Evolutionary conservation across 371 early-diverging fungal genomes (phyloP).

Genomic region (Rhizopus arrhizus): DNA sequence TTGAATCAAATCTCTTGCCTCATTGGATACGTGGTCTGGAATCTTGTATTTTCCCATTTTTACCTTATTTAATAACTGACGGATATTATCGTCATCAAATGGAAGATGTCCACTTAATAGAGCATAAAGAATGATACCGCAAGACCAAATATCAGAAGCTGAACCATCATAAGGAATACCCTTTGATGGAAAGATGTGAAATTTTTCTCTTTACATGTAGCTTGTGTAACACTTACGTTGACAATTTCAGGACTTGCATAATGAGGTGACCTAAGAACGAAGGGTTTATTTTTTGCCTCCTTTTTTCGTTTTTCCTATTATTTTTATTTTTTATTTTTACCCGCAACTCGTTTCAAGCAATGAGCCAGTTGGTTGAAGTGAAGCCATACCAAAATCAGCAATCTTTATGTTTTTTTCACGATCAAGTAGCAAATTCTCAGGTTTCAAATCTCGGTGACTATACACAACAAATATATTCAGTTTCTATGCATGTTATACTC

Average conservation of each 20-base stretch:
- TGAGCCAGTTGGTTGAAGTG: slow-evolving; percentile 63
- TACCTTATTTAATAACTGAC: slow-evolving; percentile 69
- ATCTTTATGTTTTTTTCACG: slow-evolving; percentile 71
- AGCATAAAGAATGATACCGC: slow-evolving; percentile 75
- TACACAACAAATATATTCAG: not conserved
- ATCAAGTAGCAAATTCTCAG: slow-evolving; percentile 93
- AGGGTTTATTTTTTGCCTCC: slow-evolving; percentile 23
- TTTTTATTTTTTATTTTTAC: slow-evolving; percentile 25
- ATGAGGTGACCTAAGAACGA: slow-evolving; percentile 70
- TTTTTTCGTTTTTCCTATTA: slow-evolving; percentile 73
- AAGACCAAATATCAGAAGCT: slow-evolving; percentile 75
- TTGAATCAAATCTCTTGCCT: slow-evolving; percentile 58
- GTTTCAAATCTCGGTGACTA: slow-evolving; percentile 96
- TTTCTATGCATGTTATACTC: not conserved
- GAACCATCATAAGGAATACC: slow-evolving; percentile 74
- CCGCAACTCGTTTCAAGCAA: slow-evolving; percentile 80
- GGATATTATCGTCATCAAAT: slow-evolving; percentile 75
- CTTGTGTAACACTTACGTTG: slow-evolving; percentile 36
- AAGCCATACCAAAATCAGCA: slow-evolving; percentile 87
- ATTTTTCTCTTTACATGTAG: slow-evolving; percentile 10
- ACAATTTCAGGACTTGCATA: slow-evolving; percentile 94
- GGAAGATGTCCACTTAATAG: slow-evolving; percentile 76
- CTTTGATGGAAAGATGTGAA: slow-evolving; percentile 55
- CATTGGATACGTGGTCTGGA: slow-evolving; percentile 61
- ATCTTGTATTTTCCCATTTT: slow-evolving; percentile 47